Conservation (phyloP, 2,329 filamentous ascomycete species). For the Sporothrix schenckii region DNA sequence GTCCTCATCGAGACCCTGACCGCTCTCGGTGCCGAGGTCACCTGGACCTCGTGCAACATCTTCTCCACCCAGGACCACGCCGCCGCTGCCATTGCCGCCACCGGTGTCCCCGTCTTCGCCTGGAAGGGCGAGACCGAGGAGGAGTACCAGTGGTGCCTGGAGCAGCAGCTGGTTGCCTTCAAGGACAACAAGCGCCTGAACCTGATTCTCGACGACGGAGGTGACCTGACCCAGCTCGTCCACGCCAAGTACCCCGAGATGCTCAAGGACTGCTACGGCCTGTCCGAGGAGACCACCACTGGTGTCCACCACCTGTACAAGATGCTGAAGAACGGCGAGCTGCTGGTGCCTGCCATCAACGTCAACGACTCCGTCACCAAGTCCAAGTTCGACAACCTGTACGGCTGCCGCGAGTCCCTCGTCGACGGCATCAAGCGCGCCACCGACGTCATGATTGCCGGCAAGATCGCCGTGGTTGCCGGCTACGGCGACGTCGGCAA, state of each 20-base stretch:
- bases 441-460: constrained; percentile 99
- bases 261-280: constrained; percentile 97
- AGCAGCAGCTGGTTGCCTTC: constrained; percentile 97
- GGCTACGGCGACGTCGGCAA: constrained; percentile 99
- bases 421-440: constrained; percentile 99
- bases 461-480: constrained; percentile 96
- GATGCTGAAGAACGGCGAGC: constrained; percentile 89
- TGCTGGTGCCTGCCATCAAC: constrained; percentile 95
- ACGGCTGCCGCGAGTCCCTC: constrained; percentile 98
- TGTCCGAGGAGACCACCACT: constrained; percentile 99
- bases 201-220: constrained; percentile 98
- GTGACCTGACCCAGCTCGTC: constrained; percentile 93
- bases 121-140: constrained; percentile 95
- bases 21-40: constrained; percentile 94
- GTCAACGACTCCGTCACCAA: constrained; percentile 99
- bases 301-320: constrained; percentile 99
- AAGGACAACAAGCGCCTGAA: constrained; percentile 96
- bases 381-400: constrained; percentile 99
- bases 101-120: constrained; percentile 82
- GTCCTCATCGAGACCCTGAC: constrained; percentile 98
- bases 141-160: constrained; percentile 99
- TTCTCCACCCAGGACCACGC: constrained; percentile 99
- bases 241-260: constrained; percentile 98
- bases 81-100: constrained; percentile 92
- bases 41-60: constrained; percentile 99